Conservation (phyloP, 2,329 filamentous ascomycete species). For the Pestalotiopsis sp. region DNA sequence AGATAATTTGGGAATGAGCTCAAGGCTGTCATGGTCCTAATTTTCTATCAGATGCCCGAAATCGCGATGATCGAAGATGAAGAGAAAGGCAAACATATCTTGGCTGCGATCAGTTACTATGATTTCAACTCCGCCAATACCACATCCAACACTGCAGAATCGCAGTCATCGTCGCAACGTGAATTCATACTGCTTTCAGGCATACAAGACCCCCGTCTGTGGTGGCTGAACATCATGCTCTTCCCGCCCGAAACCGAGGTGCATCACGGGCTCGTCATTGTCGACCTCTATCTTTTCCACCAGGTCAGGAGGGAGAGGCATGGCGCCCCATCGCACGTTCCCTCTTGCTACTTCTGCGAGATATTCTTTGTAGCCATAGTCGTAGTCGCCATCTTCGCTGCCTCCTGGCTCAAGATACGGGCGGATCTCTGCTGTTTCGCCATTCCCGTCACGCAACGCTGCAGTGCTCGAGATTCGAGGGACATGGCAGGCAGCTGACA, state of each 20-base stretch:
- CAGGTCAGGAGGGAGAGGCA: background rate
- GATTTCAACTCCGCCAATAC: too few species aligned
- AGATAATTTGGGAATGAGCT: too few species aligned
- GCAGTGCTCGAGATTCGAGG: background rate
- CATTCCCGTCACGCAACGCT: background rate
- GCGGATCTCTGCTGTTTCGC: background rate
- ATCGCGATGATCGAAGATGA: too few species aligned
- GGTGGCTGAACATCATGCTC: background rate
- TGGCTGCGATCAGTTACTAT: too few species aligned
- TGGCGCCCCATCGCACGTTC: slow-evolving; percentile 3
- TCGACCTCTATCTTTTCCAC: background rate
- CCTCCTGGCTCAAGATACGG: background rate
- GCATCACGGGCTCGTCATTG: background rate
- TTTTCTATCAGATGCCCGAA: too few species aligned
- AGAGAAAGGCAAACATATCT: too few species aligned
- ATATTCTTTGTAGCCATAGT: background rate
- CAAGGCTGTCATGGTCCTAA: too few species aligned
- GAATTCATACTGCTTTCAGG: background rate
- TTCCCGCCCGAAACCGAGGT: background rate
- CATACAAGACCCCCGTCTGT: background rate
- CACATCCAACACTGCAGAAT: background rate
- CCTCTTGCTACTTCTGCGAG: background rate
- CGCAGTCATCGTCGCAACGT: background rate
- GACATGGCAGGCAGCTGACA: slow-evolving; percentile 26
- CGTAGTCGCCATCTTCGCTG: background rate